Evolutionary conservation across 768 basidiomycete species (phyloP), one percentile per base, ranked within the genome.

Genomic region (Boletus sensibilis): DNA sequence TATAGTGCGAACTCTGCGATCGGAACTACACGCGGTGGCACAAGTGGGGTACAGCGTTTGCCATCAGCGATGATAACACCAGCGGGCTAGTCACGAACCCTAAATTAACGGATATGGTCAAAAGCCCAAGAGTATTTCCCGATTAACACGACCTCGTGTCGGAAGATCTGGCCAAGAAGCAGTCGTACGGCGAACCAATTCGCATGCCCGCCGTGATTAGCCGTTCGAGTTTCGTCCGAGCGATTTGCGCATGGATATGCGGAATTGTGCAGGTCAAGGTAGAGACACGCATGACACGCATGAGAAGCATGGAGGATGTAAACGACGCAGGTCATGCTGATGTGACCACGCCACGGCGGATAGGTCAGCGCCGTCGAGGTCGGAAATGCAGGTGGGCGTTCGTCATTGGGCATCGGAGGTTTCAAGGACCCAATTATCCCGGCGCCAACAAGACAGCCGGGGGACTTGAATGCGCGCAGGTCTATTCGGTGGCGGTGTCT

Each of bases 61-160:
- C 55, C 67, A 69, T 61, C 57, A 57, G 8, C 44, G 47, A 58
- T 57, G 59, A 62, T 56, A 55, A 31, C 60, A 54, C 52, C 23
- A 37, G 18, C 42, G 42, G 60, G 9, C 53, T 43, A 27, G 57
- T 47, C 38, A 51, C 57, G 56, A 68, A 71, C 69, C 67, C 67
- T 69, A 70, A 71, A 62, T 57, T 55, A 64, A 62, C 66, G 69
- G 71, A 71, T 64, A 50, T 69, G 57, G 60, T 53, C 34, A 67
- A 69, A 56, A 53, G 53, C 50, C 59, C 66, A 44, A 53, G 41
- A 43, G 40, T 21, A 64, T 55, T 68, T 60, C 71, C 69, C 52
- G 56, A 68, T 71, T 67, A 53, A 62, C 53, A 25, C 41, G 39
- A 47, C 59, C 60, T 57, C 68, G 62, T 58, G 65, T 54, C 29